Evolutionary conservation across 2,329 filamentous ascomycete species (phyloP).

Genomic region (Malbranchea zuffiana): DNA sequence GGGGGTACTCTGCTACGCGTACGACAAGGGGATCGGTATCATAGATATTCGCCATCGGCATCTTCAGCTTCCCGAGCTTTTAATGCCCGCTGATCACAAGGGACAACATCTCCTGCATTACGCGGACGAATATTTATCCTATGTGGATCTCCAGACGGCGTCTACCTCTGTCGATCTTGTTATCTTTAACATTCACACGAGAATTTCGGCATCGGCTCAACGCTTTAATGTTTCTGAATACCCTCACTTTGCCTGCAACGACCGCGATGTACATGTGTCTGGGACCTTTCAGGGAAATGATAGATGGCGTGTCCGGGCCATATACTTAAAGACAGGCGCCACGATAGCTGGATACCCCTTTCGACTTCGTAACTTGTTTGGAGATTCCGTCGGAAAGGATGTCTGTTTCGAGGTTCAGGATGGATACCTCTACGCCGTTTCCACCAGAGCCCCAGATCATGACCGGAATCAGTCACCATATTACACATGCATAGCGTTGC

Average conservation of each 20-base stretch:
- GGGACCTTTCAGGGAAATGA: background rate
- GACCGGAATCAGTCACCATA: too few relatives aligned
- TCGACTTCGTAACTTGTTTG: background rate
- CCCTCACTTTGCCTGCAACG: background rate
- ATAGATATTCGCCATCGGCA: background rate
- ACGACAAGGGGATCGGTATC: background rate
- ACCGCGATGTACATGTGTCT: background rate
- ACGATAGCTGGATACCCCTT: background rate
- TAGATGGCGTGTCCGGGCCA: background rate
- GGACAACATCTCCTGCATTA: conserved; percentile 1
- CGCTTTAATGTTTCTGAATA: background rate
- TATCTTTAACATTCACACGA: background rate
- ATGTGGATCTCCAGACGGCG: background rate
- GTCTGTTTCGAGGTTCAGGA: conserved; percentile 2
- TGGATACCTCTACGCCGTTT: conserved; percentile 2
- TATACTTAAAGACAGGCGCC: background rate
- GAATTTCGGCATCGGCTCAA: background rate
- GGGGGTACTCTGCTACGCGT: background rate
- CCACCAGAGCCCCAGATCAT: too few relatives aligned
- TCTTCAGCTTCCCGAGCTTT: background rate
- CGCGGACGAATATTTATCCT: background rate
- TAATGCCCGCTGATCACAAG: background rate
- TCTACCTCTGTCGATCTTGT: background rate
- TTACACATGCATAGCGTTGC: background rate
- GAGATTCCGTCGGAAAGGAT: background rate